These are phyloP conservation scores for Penicillium pulvis DNA, from an alignment of 495 filamentous ascomycete species.

Conservation along the genomic window DNA sequence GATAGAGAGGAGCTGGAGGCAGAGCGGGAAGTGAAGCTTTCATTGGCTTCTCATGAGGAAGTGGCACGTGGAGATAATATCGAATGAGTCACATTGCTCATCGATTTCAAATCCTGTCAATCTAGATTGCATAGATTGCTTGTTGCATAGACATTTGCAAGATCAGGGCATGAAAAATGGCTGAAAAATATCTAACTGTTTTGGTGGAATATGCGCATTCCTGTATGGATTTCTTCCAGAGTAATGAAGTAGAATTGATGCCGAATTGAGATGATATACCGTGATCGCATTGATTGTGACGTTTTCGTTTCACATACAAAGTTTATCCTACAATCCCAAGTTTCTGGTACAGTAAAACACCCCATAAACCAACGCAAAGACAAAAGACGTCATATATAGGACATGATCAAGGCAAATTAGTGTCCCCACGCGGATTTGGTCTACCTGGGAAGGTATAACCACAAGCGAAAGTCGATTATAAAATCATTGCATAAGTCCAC, in stretches of 20 bases:
- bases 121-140: too few relatives aligned
- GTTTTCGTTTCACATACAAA: conserved; percentile 2
- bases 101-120: neutral
- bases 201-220: neutral
- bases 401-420: conserved; percentile 16
- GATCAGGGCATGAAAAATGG: neutral
- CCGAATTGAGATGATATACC: neutral
- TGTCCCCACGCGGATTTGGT: neutral
- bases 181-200: neutral
- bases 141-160: neutral
- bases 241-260: neutral
- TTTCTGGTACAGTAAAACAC: neutral
- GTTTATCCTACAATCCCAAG: conserved; percentile 2
- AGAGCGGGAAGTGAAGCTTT: conserved; percentile 37
- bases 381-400: conserved; percentile 8
- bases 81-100: conserved; percentile 15
- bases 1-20: conserved; percentile 40
- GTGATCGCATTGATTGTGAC: conserved; percentile 1
- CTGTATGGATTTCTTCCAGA: neutral
- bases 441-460: neutral
- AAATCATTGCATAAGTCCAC: conserved; percentile 5
- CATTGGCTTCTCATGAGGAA: conserved; percentile 28
- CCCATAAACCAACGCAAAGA: neutral
- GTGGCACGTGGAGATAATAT: conserved; percentile 28
- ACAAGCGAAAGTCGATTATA: conserved; percentile 5